Base-by-base conservation (phyloP, 2,329 filamentous ascomycete species). In the Aspergillus sp. region DNA sequence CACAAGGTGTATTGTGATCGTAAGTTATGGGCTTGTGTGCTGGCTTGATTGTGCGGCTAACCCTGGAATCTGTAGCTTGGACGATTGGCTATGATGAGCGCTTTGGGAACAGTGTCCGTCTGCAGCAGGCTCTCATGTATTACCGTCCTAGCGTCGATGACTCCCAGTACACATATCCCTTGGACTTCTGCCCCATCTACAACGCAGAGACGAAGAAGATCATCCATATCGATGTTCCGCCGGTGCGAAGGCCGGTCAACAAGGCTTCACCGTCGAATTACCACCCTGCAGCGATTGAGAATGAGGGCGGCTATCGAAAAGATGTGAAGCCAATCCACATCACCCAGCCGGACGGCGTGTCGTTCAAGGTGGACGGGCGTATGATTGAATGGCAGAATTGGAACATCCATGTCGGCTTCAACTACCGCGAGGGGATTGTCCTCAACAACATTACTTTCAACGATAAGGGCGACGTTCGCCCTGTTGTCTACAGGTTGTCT, bases 121-220 rank as follows among this genome's bases (percentile, higher is more conserved):
- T 94, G 3, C 88, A 95, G 62, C 88, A 95, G 63, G 88, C 86
- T 2, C 68, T 95, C 34, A 93, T 94, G 86, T 95, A 95, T 68
- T 95, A 93, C 60, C 78, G 88, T 11, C 86, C 86, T 3, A 71
- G 89, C 47, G 52, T 81, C 12, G 86, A 94, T 51, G 83, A 89
- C 63, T 85, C 76, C 58, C 88, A 94, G 63, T 95, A 95, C 60
- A 81, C 82, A 24, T 94, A 80, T 53, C 88, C 88, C 0, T 73
- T 95, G 32, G 88, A 95, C 60, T 95, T 95, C 63, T 93, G 86
- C 52, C 88, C 88, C 1, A 93, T 94, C 51, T 93, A 78, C 61
- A 86, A 93, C 53, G 71, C 82, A 1, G 80, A 86, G 51, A 86
- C 82, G 38, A 70, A 82, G 46, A 66, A 82, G 51, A 82, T 93